phyloP scores from a whole-genome alignment of 805 yeast species.

The Yarrowia sp. region DNA sequence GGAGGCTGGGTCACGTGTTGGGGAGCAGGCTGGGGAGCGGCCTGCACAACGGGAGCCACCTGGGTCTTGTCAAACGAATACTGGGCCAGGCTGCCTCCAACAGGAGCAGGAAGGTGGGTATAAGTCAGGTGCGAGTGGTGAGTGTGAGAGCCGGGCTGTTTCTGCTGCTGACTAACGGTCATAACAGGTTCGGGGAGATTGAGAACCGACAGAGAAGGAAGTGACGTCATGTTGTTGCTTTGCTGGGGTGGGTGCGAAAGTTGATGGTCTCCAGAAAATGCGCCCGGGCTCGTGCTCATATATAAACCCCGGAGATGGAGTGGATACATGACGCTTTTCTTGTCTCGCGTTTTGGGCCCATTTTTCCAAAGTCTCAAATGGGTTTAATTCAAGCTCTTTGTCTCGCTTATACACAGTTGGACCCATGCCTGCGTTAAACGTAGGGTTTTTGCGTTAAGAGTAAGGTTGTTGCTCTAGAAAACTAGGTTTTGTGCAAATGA shows the following conservation, averaged over 20 bases:
- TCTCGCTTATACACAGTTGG: constrained; percentile 15
- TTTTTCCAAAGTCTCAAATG: neutral
- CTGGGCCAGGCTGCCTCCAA: neutral
- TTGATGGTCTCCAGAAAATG: no score
- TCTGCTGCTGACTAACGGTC: neutral
- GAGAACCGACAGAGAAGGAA: constrained; percentile 1
- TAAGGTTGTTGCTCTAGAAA: constrained; percentile 13
- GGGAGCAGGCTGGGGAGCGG: no score
- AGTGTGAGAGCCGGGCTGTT: neutral
- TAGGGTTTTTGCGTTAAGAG: neutral
- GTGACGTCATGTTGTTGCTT: neutral
- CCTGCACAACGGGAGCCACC: no score
- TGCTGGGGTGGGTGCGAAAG: no score
- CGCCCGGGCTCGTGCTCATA: no score
- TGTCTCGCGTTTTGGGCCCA: constrained; percentile 9
- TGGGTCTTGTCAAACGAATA: neutral
- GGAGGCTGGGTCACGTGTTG: no score
- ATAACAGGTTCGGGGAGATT: constrained; percentile 11
- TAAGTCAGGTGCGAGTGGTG: neutral
- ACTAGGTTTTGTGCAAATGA: neutral
- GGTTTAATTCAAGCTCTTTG: constrained; percentile 6
- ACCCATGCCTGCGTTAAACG: constrained; percentile 9
- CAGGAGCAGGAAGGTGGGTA: neutral
- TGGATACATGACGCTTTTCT: constrained; percentile 18
- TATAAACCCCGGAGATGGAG: neutral